Conservation (phyloP, 495 filamentous ascomycete genomes). For the Penicillium soppii region DNA sequence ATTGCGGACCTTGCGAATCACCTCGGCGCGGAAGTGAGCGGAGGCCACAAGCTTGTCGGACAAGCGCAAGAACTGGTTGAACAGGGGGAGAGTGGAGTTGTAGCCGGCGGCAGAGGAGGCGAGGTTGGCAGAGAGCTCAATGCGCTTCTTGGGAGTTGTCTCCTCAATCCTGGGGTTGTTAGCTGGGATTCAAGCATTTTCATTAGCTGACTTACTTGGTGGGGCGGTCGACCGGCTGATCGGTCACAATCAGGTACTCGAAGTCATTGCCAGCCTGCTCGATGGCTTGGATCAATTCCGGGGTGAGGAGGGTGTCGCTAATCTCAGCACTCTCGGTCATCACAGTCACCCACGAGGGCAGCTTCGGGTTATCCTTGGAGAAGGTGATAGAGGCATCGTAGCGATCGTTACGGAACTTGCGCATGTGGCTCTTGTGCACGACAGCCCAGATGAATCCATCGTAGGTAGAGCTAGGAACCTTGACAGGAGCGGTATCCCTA, state of each 20-base stretch:
- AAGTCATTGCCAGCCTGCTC: conserved; percentile 76
- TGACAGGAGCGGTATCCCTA: conserved; percentile 39
- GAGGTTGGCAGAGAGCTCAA: conserved; percentile 73
- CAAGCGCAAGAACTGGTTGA: conserved; percentile 80
- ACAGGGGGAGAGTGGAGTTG: conserved; percentile 66
- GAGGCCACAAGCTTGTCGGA: conserved; percentile 72
- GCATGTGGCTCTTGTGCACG: conserved; percentile 94
- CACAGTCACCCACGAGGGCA: conserved; percentile 89
- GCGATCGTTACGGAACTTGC: conserved; percentile 81
- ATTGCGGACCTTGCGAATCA: conserved; percentile 75
- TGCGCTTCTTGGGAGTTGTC: conserved; percentile 78
- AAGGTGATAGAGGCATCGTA: conserved; percentile 92
- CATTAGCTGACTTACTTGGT: conserved; percentile 61
- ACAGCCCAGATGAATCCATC: conserved; percentile 94
- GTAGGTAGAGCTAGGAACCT: conserved; percentile 70
- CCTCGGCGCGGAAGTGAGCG: conserved; percentile 87
- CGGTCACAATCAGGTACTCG: conserved; percentile 84
- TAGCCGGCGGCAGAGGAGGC: conserved; percentile 61
- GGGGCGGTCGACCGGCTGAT: conserved; percentile 90
- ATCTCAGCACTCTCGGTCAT: conserved; percentile 97
- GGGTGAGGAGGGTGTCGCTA: conserved; percentile 80
- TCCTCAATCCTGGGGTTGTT: conserved; percentile 70
- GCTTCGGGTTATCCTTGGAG: conserved; percentile 86
- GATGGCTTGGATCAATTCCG: conserved; percentile 79
- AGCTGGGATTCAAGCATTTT: not conserved